Base-by-base conservation (phyloP, 31 red algal species). In the Bonnemaisonia californica region DNA sequence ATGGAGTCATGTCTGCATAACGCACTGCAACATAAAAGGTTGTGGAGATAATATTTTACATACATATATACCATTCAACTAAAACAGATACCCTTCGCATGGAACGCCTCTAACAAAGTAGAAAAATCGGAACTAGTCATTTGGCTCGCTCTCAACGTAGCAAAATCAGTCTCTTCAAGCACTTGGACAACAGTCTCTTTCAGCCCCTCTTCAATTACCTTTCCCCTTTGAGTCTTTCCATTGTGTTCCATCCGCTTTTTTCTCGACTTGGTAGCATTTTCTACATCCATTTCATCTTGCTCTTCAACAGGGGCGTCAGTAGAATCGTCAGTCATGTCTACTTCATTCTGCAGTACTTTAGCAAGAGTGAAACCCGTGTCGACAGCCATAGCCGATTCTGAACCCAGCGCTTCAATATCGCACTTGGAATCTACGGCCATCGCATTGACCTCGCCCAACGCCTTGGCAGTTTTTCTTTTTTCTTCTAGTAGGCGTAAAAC, bases 111-210 rank as follows among this genome's bases (percentile, higher is more conserved):
- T 47, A 90, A 35, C 8, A 90, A 78, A 3, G 35, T 62, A 16
- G 55, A 9, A 61, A 90, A 90, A 57, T 90, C 87, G 8, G 37
- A 27, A 57, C 82, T 83, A 40, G 68, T 82, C 87, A 90, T 90
- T 34, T 90, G 69, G 19, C 41, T 58, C 26, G 78, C 69, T 31
- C 87, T 66, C n/a, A 90, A 45, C 40, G 87, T 77, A 2, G 77
- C 87, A 70, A 82, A 90, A 34, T 90, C 87, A 8, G 87, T 90
- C 75, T 90, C 87, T 19, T 78, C 40, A 22, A 82, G 59, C 21
- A 82, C 78, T 1, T 74, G 16, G 9, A 51, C 55, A 13, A 90
- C 9, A 35, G 7, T 3, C 27, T 45, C 39, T 48, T 77, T 75
- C 12, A 90, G 35, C 27, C 23, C 70, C 2, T 76, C 22, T 19